Base-by-base conservation (phyloP, 305 asterid genomes). In the Fraxinus greggii region DNA sequence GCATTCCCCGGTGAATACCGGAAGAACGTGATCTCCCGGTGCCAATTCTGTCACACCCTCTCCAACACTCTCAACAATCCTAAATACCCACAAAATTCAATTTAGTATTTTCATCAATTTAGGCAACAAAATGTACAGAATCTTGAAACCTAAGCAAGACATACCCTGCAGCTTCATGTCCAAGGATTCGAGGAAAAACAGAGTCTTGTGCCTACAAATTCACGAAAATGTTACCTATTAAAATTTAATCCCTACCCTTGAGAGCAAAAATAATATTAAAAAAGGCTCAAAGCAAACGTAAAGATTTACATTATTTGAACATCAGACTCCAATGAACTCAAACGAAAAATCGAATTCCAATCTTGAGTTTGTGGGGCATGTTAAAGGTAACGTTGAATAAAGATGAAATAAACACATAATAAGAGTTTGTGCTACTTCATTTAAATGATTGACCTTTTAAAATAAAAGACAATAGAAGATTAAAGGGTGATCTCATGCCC, bases 111-210 rank as follows among this genome's bases (percentile, higher is more conserved):
- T 40, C 13, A 1, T 21, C 63, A 24, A 29, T 40, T 23, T 24
- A 40, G 23, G 26, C n/a, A 31, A 17, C 26, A 56, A 10, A 9
- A 21, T 23, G 51, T 3, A 7, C 9, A 3, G 7, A 19, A 38
- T 19, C 45, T 59, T 17, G 19, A 19, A 61, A 12, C n/a, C 33
- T 65, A 42, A 61, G 65, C 5, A 77, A 10, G 8, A 51, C 81
- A 21, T 89, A 89, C 93, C 92, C 94, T 80, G 89, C 91, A 15
- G 94, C 92, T 86, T 91, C 94, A 7, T 91, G 94, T 24, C 94
- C 94, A 23, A 91, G 83, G 26, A 91, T 91, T 15, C 94, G 89
- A 83, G 94, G 94, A 85, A 91, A 91, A 40, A 89, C 86, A 61
- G 92, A 89, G 2, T 87, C 81, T 83, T 91, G 94, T 33, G 90